Base-by-base conservation (phyloP, 2,329 filamentous ascomycete genomes). In the Beauveria scarabaeidicola region DNA sequence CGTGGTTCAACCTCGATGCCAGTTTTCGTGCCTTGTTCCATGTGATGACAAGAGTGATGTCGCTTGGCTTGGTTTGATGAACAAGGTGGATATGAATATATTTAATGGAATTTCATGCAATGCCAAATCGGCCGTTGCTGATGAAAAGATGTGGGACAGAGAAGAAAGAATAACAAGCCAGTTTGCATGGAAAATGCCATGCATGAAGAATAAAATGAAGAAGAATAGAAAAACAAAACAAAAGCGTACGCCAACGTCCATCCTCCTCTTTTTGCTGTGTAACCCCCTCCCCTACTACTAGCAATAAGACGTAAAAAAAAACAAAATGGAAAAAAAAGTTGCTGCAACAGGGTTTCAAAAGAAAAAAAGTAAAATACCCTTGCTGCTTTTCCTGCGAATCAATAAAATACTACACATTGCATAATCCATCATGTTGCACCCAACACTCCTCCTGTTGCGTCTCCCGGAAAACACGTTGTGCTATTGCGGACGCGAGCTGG, bases 401-500 rank as follows among this genome's bases (percentile, higher is more conserved):
- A 21, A 58, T 51, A 51, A 32, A 58, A 52, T 48, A 48, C 43
- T 48, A 48, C 43, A 56, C 43, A 56, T 48, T 56, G 53, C 43
- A 48, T 48, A 48, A 46, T 38, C 52, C 25, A 29, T 56, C 21
- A 48, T 47, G 15, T 27, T 41, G 23, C 41, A 48, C 21, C 21
- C 27, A 1, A 23, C 43, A 15, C 8, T n/a, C 19, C 19, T 32
- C 47, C 38, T 10, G 23, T 6, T 58, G 21, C 9, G 4, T 32
- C 23, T 17, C 7, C 27, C 40, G 5, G 9, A 3, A 41, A 41
- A 32, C 32, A 43, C 52, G 3, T 25, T 9, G 15, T 17, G 27
- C 40, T 46, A 52, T 59, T 52, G 48, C 19, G 72, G 69, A 61
- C 75, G 69, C 57, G 77, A 78, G 59, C 74, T 77, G 61, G 86